A percentile compares a stretch with the other conserved stretches of the same genome.
Conservation (phyloP, 1,139 yeast genomes). For the Nakaseomyces bracarensis region DNA sequence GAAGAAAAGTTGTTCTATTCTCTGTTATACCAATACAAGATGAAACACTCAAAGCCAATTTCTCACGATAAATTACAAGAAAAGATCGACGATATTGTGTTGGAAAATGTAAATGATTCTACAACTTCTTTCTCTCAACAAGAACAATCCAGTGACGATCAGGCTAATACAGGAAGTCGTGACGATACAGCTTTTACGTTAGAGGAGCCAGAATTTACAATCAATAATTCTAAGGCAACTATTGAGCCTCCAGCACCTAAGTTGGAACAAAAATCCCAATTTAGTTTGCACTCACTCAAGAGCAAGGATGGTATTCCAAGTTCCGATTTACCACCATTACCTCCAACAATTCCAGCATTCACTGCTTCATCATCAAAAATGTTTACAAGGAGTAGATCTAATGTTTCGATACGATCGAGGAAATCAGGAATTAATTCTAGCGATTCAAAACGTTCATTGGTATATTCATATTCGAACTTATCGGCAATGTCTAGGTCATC, state of each 20-base stretch:
- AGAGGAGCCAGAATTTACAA: conserved; percentile 1
- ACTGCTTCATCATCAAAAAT: conserved; percentile 26
- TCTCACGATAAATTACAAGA: background rate
- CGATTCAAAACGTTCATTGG: background rate
- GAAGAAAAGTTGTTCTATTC: conserved; percentile 90
- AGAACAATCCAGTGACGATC: conserved; percentile 3
- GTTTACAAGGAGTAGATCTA: conserved; percentile 23
- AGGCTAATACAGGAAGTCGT: background rate
- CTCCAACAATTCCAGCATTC: conserved; percentile 19
- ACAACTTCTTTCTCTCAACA: conserved; percentile 1
- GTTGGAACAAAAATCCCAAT: conserved; percentile 27
- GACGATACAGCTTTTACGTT: background rate
- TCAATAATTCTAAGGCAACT: conserved; percentile 3
- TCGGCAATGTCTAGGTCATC: conserved; percentile 8
- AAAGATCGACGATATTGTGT: conserved; percentile 9
- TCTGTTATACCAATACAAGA: conserved; percentile 71
- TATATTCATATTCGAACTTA: conserved; percentile 6
- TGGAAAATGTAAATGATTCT: conserved; percentile 1
- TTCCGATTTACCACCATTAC: conserved; percentile 16
- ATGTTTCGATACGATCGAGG: conserved; percentile 13
- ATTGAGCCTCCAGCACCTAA: conserved; percentile 22
- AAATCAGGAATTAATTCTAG: conserved; percentile 1
- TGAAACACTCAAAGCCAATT: conserved; percentile 34
- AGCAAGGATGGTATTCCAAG: conserved; percentile 10
- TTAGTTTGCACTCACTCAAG: conserved; percentile 24